phyloP scores from a whole-genome alignment of 108 stramenopile genomes.

The Cylindrotheca fusiformis region DNA sequence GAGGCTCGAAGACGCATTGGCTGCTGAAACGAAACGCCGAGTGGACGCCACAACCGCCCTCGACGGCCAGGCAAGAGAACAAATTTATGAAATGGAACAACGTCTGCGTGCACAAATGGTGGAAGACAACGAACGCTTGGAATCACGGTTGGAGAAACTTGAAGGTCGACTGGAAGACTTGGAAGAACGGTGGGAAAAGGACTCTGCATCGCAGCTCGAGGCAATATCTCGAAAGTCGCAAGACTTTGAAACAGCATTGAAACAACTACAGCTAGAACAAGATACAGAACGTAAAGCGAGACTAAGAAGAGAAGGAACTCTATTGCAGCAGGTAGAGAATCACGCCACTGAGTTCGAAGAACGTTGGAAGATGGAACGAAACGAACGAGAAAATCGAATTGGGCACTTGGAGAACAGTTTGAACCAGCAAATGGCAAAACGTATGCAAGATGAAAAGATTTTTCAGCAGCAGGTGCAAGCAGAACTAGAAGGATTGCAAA shows the following conservation, averaged over 20 bases:
- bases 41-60: slow-evolving; percentile 71
- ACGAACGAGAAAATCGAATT: slow-evolving; percentile 66
- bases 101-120: slow-evolving; percentile 48
- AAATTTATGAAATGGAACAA: slow-evolving; percentile 68
- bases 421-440: slow-evolving; percentile 53
- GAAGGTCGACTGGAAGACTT: slow-evolving; percentile 58
- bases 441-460: slow-evolving; percentile 56
- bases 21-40: slow-evolving; percentile 76
- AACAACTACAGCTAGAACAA: slow-evolving; percentile 60
- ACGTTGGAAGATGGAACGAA: slow-evolving; percentile 65
- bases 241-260: slow-evolving; percentile 54
- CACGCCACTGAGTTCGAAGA: slow-evolving; percentile 69
- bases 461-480: slow-evolving; percentile 67
- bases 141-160: slow-evolving; percentile 45
- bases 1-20: slow-evolving; percentile 66
- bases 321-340: slow-evolving; percentile 86
- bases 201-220: slow-evolving; percentile 41
- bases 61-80: slow-evolving; percentile 51
- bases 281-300: slow-evolving; percentile 77
- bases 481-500: slow-evolving; percentile 69
- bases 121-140: slow-evolving; percentile 44
- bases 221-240: slow-evolving; percentile 45
- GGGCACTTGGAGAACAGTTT: slow-evolving; percentile 61
- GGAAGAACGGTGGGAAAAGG: slow-evolving; percentile 56
- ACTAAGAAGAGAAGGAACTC: slow-evolving; percentile 77